Percentiles rank a stretch among this genome's conserved stretches.
phyloP scores from a whole-genome alignment of 2,329 filamentous ascomycete genomes.

The Thyridium curvatum region DNA sequence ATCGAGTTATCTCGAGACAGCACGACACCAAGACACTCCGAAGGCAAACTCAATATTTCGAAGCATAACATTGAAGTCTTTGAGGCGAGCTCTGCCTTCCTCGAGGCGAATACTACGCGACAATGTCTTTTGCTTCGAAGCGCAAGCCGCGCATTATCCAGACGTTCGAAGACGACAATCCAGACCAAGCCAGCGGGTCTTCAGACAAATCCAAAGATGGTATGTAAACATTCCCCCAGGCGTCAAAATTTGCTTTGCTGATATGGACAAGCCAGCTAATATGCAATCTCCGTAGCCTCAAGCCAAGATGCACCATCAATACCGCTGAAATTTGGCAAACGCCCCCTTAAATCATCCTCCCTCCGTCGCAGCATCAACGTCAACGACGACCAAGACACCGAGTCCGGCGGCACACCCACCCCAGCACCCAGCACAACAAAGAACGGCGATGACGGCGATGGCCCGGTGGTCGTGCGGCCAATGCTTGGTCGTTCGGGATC shows the following conservation, averaged over 20 bases:
- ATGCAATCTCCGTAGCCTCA: slow-evolving; percentile 14
- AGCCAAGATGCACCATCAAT: slow-evolving; percentile 27
- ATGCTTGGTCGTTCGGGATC: slow-evolving; percentile 39
- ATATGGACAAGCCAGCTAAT: slow-evolving; percentile 23
- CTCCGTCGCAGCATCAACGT: slow-evolving; percentile 50
- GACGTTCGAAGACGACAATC: slow-evolving; percentile 59
- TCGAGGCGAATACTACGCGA: slow-evolving; percentile 20
- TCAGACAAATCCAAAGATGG: slow-evolving; percentile 19
- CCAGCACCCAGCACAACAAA: slow-evolving; percentile 8
- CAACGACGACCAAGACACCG: slow-evolving; percentile 25
- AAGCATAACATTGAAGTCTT: too few species aligned
- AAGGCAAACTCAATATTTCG: too few species aligned
- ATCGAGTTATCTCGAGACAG: too few species aligned
- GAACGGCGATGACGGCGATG: slow-evolving; percentile 24
- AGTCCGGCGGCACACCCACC: slow-evolving; percentile 7
- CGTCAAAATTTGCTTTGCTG: slow-evolving; percentile 7
- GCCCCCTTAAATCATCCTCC: slow-evolving; percentile 51
- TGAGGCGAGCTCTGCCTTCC: too few species aligned
- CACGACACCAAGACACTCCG: too few species aligned
- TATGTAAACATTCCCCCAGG: slow-evolving; percentile 19
- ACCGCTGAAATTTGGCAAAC: slow-evolving; percentile 40
- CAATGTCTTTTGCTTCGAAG: slow-evolving; percentile 51
- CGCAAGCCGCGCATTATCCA: slow-evolving; percentile 74
- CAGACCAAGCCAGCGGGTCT: too few species aligned
- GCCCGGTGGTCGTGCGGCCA: slow-evolving; percentile 44